Conservation (phyloP, 345 rosid species). For the Salix viminalis region DNA sequence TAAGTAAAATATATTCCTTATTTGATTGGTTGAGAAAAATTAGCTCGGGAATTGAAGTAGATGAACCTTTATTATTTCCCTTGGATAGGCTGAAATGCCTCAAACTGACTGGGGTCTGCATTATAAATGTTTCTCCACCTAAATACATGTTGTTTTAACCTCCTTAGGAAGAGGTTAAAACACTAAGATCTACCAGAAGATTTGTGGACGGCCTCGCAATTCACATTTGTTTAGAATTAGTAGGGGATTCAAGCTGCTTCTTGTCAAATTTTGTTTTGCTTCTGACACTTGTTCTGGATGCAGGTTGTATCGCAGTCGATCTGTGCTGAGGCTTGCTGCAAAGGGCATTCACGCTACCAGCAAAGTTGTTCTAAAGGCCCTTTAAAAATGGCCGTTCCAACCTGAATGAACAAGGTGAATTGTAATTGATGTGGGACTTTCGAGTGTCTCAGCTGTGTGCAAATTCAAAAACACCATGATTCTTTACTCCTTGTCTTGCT, state of each 20-base stretch:
- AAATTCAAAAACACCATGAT: background rate
- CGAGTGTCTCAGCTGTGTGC: background rate
- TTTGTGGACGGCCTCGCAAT: background rate
- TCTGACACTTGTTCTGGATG: slow-evolving; percentile 7
- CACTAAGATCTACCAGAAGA: background rate
- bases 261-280: background rate
- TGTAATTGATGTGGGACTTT: background rate
- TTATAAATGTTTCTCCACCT: background rate
- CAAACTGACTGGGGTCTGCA: background rate
- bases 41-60: background rate
- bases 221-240: background rate
- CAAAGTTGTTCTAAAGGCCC: slow-evolving; percentile 61
- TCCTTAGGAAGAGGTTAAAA: background rate
- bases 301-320: slow-evolving; percentile 68
- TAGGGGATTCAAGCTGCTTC: background rate
- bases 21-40: background rate
- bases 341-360: slow-evolving; percentile 60
- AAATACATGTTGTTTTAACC: background rate
- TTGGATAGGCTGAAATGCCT: background rate
- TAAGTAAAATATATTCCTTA: background rate
- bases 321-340: slow-evolving; percentile 63
- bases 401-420: background rate
- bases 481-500: background rate
- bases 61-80: background rate
- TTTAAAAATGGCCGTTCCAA: slow-evolving; percentile 33